Base-by-base conservation (phyloP, 371 early-diverging fungal genomes). In the Mortierella sp. region DNA sequence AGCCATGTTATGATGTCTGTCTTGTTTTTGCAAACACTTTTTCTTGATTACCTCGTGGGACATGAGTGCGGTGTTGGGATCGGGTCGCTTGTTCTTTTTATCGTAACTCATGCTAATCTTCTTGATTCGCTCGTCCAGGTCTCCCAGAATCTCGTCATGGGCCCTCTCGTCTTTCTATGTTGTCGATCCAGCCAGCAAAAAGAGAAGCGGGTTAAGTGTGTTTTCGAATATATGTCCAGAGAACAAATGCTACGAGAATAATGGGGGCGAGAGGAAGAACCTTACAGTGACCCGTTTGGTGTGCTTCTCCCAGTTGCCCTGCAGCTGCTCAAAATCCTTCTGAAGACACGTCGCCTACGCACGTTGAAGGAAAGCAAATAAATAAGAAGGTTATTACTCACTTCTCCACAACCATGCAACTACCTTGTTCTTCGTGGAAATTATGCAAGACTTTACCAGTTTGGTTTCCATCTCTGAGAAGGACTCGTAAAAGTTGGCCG, bases 401-500 rank as follows among this genome's bases (percentile, higher is more conserved):
- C 35, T 41, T 49, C 46, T 24, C 32, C 21, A 11, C n/a, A 46
- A 18, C 16, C 27, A 18, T n/a, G 63, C 24, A 56, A n/a, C 18
- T 43, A 12, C 43, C 6, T 41, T 44, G 27, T 4, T 29, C 16
- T 32, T 46, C 16, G 4, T 18, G 21, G 4, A 18, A 21, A 6
- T 18, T 21, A 18, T 51, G 51, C 6, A 51, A 18, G 21, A 21
- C 41, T 18, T 35, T 35, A 86, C 87, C 87, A 86, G 80, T 46
- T 86, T 86, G 60, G 75, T 82, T 73, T 86, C 78, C 83, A 86
- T 86, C 55, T 82, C 87, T 44, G 87, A 71, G 38, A 78, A 86
- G 76, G 87, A 80, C 72, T 86, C 87, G 74, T 86, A 86, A 80
- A 82, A 86, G 80, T 82, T 86, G 75, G 87, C 87, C 27, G 83